Evolutionary conservation across 352 stramenopile species (phyloP).

Genomic region (Globisporangium nodosum): DNA sequence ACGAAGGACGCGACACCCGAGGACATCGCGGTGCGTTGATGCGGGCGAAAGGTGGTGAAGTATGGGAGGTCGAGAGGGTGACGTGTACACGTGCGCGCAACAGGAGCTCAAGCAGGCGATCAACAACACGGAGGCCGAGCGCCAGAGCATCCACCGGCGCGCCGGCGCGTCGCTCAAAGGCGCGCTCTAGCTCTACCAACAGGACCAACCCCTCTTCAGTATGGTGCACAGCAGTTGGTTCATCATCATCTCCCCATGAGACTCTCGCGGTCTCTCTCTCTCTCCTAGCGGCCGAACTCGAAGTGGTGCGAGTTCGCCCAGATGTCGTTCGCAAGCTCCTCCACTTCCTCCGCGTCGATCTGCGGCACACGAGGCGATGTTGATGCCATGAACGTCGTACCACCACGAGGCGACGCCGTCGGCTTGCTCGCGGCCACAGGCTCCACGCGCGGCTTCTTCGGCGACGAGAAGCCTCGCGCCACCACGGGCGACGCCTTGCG

Average conservation of each 20-base stretch:
- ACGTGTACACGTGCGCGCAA: background rate
- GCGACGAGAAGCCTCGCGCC: background rate
- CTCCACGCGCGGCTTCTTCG: conserved; percentile 12
- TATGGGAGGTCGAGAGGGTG: background rate
- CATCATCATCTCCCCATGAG: background rate
- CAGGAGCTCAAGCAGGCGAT: conserved; percentile 74
- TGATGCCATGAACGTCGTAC: background rate
- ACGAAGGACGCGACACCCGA: conserved; percentile 73
- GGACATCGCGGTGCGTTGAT: conserved; percentile 49
- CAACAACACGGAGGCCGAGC: conserved; percentile 68
- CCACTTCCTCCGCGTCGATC: conserved; percentile 47
- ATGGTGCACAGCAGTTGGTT: background rate
- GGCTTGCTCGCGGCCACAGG: background rate
- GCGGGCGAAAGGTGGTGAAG: too few relatives aligned
- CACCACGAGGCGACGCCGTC: background rate
- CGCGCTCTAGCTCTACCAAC: conserved; percentile 36
- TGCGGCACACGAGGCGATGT: background rate
- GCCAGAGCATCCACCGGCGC: conserved; percentile 75
- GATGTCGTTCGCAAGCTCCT: conserved; percentile 68
- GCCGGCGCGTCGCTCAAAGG: conserved; percentile 76
- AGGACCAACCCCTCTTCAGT: background rate
- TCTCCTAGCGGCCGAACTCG: conserved; percentile 40
- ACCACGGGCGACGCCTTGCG: conserved; percentile 21
- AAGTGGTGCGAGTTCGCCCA: conserved; percentile 80
- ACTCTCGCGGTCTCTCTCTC: background rate